Conservation (phyloP, 306 rosid species). For the Fragaria ananassa region DNA sequence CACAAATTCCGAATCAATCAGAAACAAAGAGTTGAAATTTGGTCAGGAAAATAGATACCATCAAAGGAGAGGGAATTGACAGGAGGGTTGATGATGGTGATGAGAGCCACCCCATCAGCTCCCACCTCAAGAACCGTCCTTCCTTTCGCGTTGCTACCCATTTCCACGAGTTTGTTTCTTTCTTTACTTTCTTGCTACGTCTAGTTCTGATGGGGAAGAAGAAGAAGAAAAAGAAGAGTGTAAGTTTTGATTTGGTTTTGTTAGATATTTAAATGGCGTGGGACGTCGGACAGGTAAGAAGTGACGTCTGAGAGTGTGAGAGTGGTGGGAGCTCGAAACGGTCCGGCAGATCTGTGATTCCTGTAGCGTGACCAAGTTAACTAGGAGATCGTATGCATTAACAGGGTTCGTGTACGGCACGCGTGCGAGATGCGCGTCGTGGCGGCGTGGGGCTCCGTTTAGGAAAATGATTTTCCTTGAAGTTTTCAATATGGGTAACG, state of each 20-base stretch:
- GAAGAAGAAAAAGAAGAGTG: background rate
- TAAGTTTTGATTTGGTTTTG: background rate
- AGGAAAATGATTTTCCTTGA: background rate
- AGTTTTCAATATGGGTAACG: background rate
- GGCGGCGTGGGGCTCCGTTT: background rate
- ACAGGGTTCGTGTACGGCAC: conserved; percentile 4
- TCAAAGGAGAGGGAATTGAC: conserved; percentile 92
- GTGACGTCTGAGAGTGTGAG: conserved; percentile 4
- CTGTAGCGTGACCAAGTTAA: background rate
- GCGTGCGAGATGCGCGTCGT: background rate
- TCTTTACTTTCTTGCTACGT: background rate
- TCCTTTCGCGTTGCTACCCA: conserved; percentile 57
- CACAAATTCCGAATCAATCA: background rate
- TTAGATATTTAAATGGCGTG: conserved; percentile 1
- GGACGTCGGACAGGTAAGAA: conserved; percentile 13
- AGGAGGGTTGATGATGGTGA: conserved; percentile 92
- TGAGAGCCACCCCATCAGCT: conserved; percentile 80
- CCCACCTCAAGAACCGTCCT: conserved; percentile 72
- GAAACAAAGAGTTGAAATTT: background rate
- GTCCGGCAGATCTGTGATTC: background rate
- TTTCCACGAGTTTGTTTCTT: conserved; percentile 3
- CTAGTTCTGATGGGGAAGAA: background rate
- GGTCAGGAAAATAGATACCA: conserved; percentile 37
- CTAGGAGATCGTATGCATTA: no score
- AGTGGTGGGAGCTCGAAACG: background rate